Conservation (phyloP, 768 basidiomycete species). For the Pisolithus microcarpus region DNA sequence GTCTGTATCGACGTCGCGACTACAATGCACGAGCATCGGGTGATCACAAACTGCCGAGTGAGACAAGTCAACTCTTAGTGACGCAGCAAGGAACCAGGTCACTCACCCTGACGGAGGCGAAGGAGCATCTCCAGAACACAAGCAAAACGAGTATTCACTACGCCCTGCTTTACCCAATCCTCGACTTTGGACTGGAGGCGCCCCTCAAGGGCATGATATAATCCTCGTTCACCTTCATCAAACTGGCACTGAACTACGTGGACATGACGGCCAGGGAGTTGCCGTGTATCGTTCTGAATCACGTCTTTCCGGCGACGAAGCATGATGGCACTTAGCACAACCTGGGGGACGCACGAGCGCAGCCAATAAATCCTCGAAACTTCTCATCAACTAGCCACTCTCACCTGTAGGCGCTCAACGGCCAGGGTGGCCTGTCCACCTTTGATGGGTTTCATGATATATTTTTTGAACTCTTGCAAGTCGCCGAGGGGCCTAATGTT, state of each 20-base stretch:
- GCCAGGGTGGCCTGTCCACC: background rate
- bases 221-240: background rate
- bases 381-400: background rate
- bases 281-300: background rate
- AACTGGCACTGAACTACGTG: background rate
- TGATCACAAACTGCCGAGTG: background rate
- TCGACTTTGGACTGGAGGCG: background rate
- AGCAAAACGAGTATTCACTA: background rate
- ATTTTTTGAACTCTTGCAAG: background rate
- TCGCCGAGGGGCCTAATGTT: background rate
- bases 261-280: background rate
- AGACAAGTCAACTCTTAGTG: background rate
- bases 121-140: background rate
- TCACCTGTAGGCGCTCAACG: background rate
- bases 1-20: background rate
- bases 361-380: background rate
- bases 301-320: background rate
- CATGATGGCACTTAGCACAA: background rate
- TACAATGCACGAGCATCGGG: background rate
- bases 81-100: background rate
- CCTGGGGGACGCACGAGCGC: background rate
- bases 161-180: background rate
- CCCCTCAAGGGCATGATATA: background rate
- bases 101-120: background rate
- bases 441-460: background rate